These are phyloP conservation scores for Trypanosoma brucei DNA, from an alignment of 208 protist species.

Conservation along the genomic window DNA sequence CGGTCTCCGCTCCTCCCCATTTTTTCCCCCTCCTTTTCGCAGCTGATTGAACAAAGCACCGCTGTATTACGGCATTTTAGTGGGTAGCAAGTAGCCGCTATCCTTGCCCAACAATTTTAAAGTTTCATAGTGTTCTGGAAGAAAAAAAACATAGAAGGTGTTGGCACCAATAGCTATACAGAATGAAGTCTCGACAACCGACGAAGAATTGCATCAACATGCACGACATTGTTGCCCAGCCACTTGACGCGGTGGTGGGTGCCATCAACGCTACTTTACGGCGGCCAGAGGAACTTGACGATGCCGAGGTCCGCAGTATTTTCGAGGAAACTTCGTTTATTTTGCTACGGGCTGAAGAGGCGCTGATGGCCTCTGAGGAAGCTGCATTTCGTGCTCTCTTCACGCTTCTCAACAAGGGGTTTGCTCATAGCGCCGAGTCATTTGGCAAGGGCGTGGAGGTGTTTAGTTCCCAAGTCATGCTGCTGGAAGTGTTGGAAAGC, in stretches of 20 bases:
- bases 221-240: conserved; percentile 85
- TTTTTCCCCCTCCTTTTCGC: too few relatives aligned
- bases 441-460: conserved; percentile 73
- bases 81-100: too few relatives aligned
- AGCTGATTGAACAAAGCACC: too few relatives aligned
- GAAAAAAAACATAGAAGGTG: too few relatives aligned
- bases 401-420: conserved; percentile 76
- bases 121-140: too few relatives aligned
- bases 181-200: conserved; percentile 58
- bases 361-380: conserved; percentile 54
- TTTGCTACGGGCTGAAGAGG: conserved; percentile 79
- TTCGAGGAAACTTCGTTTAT: conserved; percentile 77
- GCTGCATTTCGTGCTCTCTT: conserved; percentile 78
- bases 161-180: too few relatives aligned
- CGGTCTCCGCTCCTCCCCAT: too few relatives aligned
- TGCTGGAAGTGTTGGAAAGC: conserved; percentile 67
- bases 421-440: conserved; percentile 62
- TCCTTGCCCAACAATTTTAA: too few relatives aligned
- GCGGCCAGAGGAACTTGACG: conserved; percentile 72
- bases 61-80: too few relatives aligned
- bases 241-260: conserved; percentile 60
- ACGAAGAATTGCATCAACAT: conserved; percentile 87
- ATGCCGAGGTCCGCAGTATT: conserved; percentile 75
- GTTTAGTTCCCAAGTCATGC: conserved; percentile 42
- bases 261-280: conserved; percentile 79